Conservation (phyloP, 495 filamentous ascomycete genomes). For the Penicillium angulare region DNA sequence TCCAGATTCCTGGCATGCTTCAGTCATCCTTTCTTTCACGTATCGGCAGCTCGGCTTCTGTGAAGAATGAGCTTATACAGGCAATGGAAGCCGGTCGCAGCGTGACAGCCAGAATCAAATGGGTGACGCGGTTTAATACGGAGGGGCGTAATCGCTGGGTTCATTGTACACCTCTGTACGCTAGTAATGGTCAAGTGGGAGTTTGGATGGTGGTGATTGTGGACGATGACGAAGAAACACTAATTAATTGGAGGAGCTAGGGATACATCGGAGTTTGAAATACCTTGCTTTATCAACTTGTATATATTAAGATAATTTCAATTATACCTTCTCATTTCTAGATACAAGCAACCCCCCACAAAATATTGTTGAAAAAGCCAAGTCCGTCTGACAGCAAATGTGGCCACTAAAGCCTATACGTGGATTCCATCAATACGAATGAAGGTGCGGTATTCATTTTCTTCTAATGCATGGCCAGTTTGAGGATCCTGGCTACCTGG, state of each 20-base stretch:
- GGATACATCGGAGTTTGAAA: not conserved
- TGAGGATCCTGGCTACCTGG: constrained; percentile 4
- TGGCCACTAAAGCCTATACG: not conserved
- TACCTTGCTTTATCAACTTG: too few species aligned
- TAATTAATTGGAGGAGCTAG: constrained; percentile 16
- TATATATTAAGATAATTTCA: too few species aligned
- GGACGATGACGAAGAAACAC: constrained; percentile 37
- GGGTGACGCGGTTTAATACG: constrained; percentile 44
- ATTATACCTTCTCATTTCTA: too few species aligned
- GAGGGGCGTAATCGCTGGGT: constrained; percentile 56
- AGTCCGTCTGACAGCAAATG: not conserved
- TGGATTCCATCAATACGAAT: constrained; percentile 7
- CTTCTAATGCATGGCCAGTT: not conserved
- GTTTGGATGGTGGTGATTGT: constrained; percentile 66
- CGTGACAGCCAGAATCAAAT: constrained; percentile 63
- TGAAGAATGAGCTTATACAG: constrained; percentile 50
- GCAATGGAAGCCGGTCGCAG: constrained; percentile 58
- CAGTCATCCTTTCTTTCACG: constrained; percentile 54
- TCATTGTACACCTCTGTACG: constrained; percentile 59
- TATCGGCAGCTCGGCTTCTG: constrained; percentile 52
- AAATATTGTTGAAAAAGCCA: not conserved
- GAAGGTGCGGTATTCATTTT: constrained; percentile 9
- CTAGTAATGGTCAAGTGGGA: constrained; percentile 55
- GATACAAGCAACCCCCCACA: too few species aligned
- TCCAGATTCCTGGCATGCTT: constrained; percentile 59